Conservation (phyloP, 257 asterid species). For the Solanum pimpinellifolium region DNA sequence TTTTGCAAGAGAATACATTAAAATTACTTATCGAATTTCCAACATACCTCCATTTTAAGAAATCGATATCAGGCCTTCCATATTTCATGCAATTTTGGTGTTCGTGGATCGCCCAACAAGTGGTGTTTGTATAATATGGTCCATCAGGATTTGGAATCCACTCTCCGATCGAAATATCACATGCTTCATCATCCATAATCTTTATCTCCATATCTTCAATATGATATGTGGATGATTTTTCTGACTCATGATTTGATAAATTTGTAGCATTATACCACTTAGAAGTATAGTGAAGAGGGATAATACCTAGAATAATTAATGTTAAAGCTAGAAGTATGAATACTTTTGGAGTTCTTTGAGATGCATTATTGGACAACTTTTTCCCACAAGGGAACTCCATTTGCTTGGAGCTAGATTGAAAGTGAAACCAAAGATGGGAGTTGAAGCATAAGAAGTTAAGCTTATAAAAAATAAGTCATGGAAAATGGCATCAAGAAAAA, state of each 20-base stretch:
- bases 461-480: not conserved
- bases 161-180: not conserved
- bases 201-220: not conserved
- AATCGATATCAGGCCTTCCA: conserved; percentile 2
- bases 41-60: conserved; percentile 4
- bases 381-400: not conserved
- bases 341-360: not conserved
- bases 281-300: not conserved
- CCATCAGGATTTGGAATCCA: not conserved
- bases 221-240: not conserved
- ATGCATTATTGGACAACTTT: not conserved
- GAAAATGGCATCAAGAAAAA: not conserved
- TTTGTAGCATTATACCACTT: not conserved
- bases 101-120: conserved; percentile 2
- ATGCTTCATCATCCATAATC: not conserved
- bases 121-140: conserved; percentile 2
- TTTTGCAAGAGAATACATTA: not conserved
- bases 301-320: not conserved
- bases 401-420: not conserved
- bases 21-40: not conserved
- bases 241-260: not conserved
- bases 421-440: not conserved
- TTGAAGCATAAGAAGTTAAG: not conserved
- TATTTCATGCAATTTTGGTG: conserved; percentile 8
- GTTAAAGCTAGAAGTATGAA: not conserved